Evolutionary conservation across 2,329 filamentous ascomycete species (phyloP).

Genomic region (Dactylellina parvicollis): DNA sequence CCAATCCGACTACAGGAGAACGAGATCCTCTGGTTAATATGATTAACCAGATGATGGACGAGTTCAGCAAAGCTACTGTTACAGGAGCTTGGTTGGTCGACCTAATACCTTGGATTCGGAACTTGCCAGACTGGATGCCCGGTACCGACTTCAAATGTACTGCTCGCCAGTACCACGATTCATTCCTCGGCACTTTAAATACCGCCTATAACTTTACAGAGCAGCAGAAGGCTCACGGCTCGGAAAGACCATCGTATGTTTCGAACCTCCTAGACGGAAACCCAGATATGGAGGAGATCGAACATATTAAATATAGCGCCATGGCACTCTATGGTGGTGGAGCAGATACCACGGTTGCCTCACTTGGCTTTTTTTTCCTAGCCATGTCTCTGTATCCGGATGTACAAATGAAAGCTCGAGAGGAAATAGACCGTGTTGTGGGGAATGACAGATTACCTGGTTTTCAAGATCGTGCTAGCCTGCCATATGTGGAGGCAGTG

Average conservation of each 20-base stretch:
- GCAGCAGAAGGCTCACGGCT: slow-evolving; percentile 60
- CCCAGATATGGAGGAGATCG: slow-evolving; percentile 61
- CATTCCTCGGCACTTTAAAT: slow-evolving; percentile 52
- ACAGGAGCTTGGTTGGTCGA: slow-evolving; percentile 61
- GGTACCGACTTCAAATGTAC: slow-evolving; percentile 56
- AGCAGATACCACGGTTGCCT: slow-evolving; percentile 63
- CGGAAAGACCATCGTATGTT: slow-evolving; percentile 59
- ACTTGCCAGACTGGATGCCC: slow-evolving; percentile 59
- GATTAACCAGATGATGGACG: slow-evolving; percentile 60
- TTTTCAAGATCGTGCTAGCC: slow-evolving; percentile 65
- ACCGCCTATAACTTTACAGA: slow-evolving; percentile 61
- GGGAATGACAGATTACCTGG: slow-evolving; percentile 68
- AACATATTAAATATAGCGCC: slow-evolving; percentile 64
- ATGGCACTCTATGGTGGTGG: slow-evolving; percentile 63
- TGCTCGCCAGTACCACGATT: slow-evolving; percentile 53
- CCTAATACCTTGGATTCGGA: slow-evolving; percentile 59
- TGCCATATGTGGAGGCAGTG: slow-evolving; percentile 68
- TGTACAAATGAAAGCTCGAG: slow-evolving; percentile 67
- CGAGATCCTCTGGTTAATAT: slow-evolving; percentile 59
- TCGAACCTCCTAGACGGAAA: slow-evolving; percentile 64
- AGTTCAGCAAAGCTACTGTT: slow-evolving; percentile 60
- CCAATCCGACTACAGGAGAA: slow-evolving; percentile 60
- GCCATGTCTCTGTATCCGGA: slow-evolving; percentile 66
- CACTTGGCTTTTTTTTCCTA: slow-evolving; percentile 60
- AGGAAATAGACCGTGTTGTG: slow-evolving; percentile 69